A percentile compares a stretch with the other conserved stretches of the same genome.
Evolutionary conservation across 208 protist genomes (phyloP).

Genomic region (Acanthamoeba royreba): DNA sequence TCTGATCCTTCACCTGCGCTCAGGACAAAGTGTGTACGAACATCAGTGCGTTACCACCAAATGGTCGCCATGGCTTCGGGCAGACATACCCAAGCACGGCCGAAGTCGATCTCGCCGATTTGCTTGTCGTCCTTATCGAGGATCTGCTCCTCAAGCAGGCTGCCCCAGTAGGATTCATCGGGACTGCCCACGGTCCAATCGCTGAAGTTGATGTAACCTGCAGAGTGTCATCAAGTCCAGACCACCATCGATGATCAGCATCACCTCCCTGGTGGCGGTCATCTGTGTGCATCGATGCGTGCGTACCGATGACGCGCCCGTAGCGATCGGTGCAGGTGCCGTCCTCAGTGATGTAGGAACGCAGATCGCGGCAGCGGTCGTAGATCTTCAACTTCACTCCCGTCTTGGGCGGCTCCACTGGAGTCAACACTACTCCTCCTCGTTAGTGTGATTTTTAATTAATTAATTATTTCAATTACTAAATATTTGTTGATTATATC

Average conservation of each 20-base stretch:
- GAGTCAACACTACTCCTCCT: neutral
- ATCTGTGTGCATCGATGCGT: too few species aligned
- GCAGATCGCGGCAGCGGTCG: neutral
- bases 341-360: conserved; percentile 20
- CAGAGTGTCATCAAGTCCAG: neutral
- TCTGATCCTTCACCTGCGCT: neutral
- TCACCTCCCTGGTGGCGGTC: too few species aligned
- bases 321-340: conserved; percentile 30
- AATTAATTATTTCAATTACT: too few species aligned
- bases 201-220: conserved; percentile 25
- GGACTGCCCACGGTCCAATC: conserved; percentile 20
- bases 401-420: neutral
- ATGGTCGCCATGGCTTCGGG: too few species aligned
- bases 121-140: conserved; percentile 45
- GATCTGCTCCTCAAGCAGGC: conserved; percentile 25
- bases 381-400: neutral
- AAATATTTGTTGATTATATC: too few species aligned
- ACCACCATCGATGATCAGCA: neutral
- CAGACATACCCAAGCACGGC: neutral
- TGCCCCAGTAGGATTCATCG: conserved; percentile 39
- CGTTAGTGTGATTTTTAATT: too few species aligned
- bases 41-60: neutral
- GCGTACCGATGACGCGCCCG: conserved; percentile 2
- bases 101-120: conserved; percentile 22
- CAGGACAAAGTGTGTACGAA: neutral